Evolutionary conservation across 164 flowering plant species (phyloP), one percentile per base, ranked within the genome.

Genomic region (Stephania japonica): DNA sequence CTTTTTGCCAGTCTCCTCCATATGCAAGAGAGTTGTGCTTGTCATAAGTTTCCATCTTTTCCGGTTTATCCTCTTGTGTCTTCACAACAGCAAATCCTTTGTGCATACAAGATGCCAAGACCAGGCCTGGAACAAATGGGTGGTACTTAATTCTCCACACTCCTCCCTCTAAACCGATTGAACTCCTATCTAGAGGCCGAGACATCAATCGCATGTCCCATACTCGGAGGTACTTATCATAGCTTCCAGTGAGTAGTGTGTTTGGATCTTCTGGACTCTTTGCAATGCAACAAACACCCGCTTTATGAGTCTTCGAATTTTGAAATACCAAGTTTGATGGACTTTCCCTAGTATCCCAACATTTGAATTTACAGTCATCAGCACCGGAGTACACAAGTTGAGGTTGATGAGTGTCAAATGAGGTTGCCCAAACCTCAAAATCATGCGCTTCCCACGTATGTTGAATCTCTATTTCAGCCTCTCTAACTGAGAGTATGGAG

Each of bases 91-190:
- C 86, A 81, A 91, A 91, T 0, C 99, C 98, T 74, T 90, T 92
- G 81, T 96, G 99, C 98, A 93, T 96, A 79, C 99, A 96, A 65
- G 99, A 98, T 13, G 94, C 86, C 83, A 96, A 78, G 56, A 93
- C 79, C 41, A 93, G 49, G 53, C 84, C 89, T 7, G 85, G 83
- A 32, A 85, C 73, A 24, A 16, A 71, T 0, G 99, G 95, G 71
- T 93, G 97, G 78, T 87, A 85, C 86, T 93, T 96, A 59, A 96
- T 82, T 80, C 93, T 91, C 97, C 98, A 96, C 21, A 93, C 98
- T 26, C 99, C 98, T 56, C 99, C 99, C 10, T 98, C 98, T 69
- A 93, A 77, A 74, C 85, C 75, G 49, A 90, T 65, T 14, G 94
- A 86, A 32, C 82, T 79, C 75, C 88, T 92, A 76, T 71, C 80